Conservation (phyloP, 73 alveolate species). For the Paramecium sexaurelia region DNA sequence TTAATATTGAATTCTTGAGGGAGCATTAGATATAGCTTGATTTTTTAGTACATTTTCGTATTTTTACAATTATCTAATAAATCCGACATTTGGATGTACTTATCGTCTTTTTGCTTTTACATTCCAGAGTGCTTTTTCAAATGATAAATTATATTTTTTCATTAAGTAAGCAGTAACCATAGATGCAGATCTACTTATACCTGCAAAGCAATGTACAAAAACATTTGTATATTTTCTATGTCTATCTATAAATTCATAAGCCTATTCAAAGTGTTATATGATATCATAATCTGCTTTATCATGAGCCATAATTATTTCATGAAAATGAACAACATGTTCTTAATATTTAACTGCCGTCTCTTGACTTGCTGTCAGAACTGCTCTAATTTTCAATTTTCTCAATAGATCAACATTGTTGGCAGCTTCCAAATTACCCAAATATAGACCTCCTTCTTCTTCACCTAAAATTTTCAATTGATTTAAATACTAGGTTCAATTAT, state of each 20-base stretch:
- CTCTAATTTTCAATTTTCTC: slow-evolving; percentile 56
- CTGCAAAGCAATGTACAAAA: slow-evolving; percentile 85
- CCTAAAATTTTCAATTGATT: neutral
- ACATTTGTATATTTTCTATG: slow-evolving; percentile 79
- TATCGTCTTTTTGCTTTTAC: slow-evolving; percentile 63
- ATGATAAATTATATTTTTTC: slow-evolving; percentile 59
- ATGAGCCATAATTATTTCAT: slow-evolving; percentile 70
- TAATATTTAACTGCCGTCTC: slow-evolving; percentile 64
- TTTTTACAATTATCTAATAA: slow-evolving; percentile 77
- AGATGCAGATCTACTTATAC: slow-evolving; percentile 80
- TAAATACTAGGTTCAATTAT: slow-evolving; percentile 60
- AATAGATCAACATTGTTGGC: slow-evolving; percentile 59
- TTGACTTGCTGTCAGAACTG: slow-evolving; percentile 70
- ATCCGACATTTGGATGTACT: slow-evolving; percentile 92
- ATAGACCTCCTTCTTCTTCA: slow-evolving; percentile 66
- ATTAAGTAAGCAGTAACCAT: slow-evolving; percentile 79
- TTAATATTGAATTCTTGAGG: slow-evolving; percentile 28
- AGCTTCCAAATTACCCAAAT: slow-evolving; percentile 62
- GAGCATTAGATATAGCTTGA: slow-evolving; percentile 27
- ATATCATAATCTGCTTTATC: slow-evolving; percentile 72
- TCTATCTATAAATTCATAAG: slow-evolving; percentile 74
- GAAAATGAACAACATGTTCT: slow-evolving; percentile 70
- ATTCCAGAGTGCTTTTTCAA: slow-evolving; percentile 75
- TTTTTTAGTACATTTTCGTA: slow-evolving; percentile 75
- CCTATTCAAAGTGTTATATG: slow-evolving; percentile 68